These are phyloP conservation scores for Leucaena leucocephala DNA, from an alignment of 306 rosid genomes.

Conservation along the genomic window DNA sequence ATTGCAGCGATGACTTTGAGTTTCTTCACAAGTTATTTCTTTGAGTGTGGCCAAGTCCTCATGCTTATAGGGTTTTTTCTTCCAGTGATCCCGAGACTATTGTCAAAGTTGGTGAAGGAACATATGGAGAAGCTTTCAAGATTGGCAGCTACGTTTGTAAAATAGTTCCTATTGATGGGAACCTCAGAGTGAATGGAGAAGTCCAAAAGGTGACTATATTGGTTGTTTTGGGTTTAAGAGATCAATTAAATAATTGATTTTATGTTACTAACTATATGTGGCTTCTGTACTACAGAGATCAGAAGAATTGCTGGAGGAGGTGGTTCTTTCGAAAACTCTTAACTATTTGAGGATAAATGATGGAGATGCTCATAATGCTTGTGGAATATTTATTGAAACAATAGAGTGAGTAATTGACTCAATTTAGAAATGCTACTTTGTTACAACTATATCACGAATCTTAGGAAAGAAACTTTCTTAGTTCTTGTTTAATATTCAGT, in stretches of 20 bases:
- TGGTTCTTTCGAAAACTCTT: slow-evolving; percentile 84
- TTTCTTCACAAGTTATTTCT: slow-evolving; percentile 12
- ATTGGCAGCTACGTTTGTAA: slow-evolving; percentile 80
- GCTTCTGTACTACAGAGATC: slow-evolving; percentile 63
- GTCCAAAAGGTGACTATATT: slow-evolving; percentile 70
- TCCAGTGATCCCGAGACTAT: slow-evolving; percentile 61
- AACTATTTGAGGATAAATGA: slow-evolving; percentile 62
- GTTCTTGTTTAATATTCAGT: not conserved
- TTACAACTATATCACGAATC: not conserved
- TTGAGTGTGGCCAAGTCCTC: slow-evolving; percentile 21
- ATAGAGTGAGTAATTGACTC: slow-evolving; percentile 59
- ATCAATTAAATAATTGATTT: slow-evolving; percentile 20
- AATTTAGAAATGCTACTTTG: slow-evolving; percentile 24
- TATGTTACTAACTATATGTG: slow-evolving; percentile 18
- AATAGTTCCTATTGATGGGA: slow-evolving; percentile 92
- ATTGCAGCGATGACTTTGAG: slow-evolving; percentile 11
- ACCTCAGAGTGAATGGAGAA: slow-evolving; percentile 83
- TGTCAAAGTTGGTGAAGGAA: slow-evolving; percentile 90
- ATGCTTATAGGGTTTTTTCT: slow-evolving; percentile 33
- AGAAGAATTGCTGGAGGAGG: slow-evolving; percentile 89
- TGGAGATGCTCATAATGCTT: slow-evolving; percentile 50
- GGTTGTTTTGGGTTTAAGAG: slow-evolving; percentile 9
- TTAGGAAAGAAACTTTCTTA: slow-evolving; percentile 16
- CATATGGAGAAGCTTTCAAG: slow-evolving; percentile 92
- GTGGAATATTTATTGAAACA: slow-evolving; percentile 77